Evolutionary conservation across 345 rosid species (phyloP), one percentile per base, ranked within the genome.

Genomic region (Brassica juncea): DNA sequence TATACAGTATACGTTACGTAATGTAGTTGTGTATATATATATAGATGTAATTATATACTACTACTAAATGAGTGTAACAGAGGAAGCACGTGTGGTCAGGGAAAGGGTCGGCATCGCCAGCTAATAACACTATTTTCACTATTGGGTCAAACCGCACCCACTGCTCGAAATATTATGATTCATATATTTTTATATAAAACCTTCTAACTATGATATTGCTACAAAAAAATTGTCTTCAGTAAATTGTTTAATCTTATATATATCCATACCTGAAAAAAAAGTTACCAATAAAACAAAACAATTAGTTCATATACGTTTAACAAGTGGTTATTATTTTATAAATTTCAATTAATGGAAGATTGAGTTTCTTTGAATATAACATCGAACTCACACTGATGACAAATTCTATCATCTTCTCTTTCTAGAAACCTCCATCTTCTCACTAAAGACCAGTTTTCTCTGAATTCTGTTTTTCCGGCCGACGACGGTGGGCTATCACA

Each of bases 51-150:
- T 11, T 0, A 31, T 74, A 23, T 14, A 42, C 12, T 52, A 15
- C 11, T 8, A 57, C 27, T 12, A 27, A 32, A 31, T 11, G 42
- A 63, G 66, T 23, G 67, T 67, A 37, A 37, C 57, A 76, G 54
- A 58, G 31, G 44, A 72, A 70, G 84, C 89, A 84, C 87, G 85
- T 82, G 84, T 75, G 78, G 82, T 77, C 64, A 54, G 60, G 72
- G 77, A 81, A 77, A 77, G 68, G 73, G 87, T 84, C 86, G 80
- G 84, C 68, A 78, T 84, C 84, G 85, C 82, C 89, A 86, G 86
- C 87, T 86, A 85, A 82, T 67, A 39, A 72, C 37, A 8, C 72
- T 66, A 63, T 66, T 59, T 78, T 78, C 79, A 76, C 84, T 80
- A 68, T 34, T 65, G 64, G 69, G 88, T 86, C 87, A 84, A 85